These are phyloP conservation scores for Fusarium praegraminearum DNA, from an alignment of 2,329 filamentous ascomycete genomes.

Conservation along the genomic window DNA sequence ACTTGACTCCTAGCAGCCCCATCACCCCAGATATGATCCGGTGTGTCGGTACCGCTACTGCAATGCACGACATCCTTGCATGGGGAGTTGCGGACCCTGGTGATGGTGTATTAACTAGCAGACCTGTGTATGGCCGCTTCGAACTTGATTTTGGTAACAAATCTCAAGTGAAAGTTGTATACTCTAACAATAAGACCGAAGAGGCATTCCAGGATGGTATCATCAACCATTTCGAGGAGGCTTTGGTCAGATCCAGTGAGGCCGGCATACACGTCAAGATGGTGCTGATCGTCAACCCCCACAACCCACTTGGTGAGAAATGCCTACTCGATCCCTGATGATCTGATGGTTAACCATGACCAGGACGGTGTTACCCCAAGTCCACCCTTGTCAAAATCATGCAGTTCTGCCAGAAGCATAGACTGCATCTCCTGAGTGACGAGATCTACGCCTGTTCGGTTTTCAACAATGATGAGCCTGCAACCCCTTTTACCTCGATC, in stretches of 20 bases:
- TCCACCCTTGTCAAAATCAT: slow-evolving; percentile 59
- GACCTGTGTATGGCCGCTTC: slow-evolving; percentile 62
- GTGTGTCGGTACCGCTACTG: slow-evolving; percentile 53
- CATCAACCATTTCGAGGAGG: slow-evolving; percentile 60
- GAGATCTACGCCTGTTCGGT: slow-evolving; percentile 69
- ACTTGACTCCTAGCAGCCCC: slow-evolving; percentile 50
- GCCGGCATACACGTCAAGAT: slow-evolving; percentile 57
- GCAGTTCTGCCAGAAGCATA: slow-evolving; percentile 61
- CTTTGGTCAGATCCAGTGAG: slow-evolving; percentile 52
- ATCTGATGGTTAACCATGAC: slow-evolving; percentile 26
- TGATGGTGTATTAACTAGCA: slow-evolving; percentile 55
- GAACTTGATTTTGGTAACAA: slow-evolving; percentile 61
- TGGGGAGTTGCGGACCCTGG: slow-evolving; percentile 55
- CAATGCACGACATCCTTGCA: slow-evolving; percentile 56
- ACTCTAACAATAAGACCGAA: slow-evolving; percentile 57
- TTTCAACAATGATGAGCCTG: slow-evolving; percentile 54
- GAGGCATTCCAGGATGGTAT: slow-evolving; percentile 59
- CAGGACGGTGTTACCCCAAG: slow-evolving; percentile 59
- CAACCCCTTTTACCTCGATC: slow-evolving; percentile 60
- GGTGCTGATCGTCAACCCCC: slow-evolving; percentile 64
- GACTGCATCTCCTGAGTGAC: slow-evolving; percentile 67
- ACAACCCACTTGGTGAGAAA: slow-evolving; percentile 62
- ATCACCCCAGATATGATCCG: slow-evolving; percentile 51
- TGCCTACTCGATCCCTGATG: neutral
- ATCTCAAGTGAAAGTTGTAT: slow-evolving; percentile 58